Conservation (phyloP, 768 basidiomycete species). For the Tylopilus intermedius region DNA sequence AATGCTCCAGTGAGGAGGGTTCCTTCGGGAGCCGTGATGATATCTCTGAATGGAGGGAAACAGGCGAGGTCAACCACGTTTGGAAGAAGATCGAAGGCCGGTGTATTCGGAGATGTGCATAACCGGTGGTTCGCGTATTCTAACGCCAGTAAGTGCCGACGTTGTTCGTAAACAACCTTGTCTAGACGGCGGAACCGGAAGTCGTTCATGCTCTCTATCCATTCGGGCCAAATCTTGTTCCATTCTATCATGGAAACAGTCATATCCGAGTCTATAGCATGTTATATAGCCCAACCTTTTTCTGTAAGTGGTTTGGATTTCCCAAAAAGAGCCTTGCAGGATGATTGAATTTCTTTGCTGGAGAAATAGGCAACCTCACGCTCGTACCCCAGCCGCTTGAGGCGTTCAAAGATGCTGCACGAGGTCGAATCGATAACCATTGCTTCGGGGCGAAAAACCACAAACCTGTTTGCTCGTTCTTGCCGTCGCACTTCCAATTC, state of each 20-base stretch:
- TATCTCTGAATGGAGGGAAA: background rate
- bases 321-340: constrained; percentile 1
- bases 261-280: no score
- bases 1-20: background rate
- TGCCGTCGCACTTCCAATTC: background rate
- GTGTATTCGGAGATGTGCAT: background rate
- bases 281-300: constrained; percentile 1
- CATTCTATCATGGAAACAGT: constrained; percentile 4
- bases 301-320: constrained; percentile 5
- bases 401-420: constrained; percentile 7
- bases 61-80: background rate
- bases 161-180: background rate
- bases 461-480: background rate
- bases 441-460: background rate
- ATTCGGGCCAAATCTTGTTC: constrained; percentile 7
- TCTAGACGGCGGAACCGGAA: background rate
- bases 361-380: background rate
- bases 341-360: fast-evolving
- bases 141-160: background rate
- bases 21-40: background rate
- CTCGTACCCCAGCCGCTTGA: constrained; percentile 2
- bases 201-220: background rate
- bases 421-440: background rate
- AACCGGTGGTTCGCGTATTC: no score
- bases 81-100: background rate